A percentile compares a stretch with the other conserved stretches of the same genome.
phyloP scores from a whole-genome alignment of 441 rosid genomes.

The Hypseocharis bilobata region DNA sequence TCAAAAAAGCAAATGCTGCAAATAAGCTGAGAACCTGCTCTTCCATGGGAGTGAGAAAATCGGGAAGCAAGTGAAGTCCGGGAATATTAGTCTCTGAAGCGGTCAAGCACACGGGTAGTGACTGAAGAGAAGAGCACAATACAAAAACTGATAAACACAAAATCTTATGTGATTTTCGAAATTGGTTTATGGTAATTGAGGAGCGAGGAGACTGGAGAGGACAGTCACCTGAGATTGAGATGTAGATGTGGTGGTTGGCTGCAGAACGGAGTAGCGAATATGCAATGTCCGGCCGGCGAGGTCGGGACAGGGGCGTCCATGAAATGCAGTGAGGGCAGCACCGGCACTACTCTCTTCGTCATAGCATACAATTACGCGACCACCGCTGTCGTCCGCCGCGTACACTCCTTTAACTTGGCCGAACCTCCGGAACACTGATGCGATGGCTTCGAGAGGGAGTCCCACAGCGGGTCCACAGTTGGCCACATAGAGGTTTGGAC shows the following conservation, averaged over 20 bases:
- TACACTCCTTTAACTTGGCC: conserved; percentile 60
- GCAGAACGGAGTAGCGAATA: conserved; percentile 59
- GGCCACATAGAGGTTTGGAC: conserved; percentile 65
- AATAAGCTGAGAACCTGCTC: conserved; percentile 42
- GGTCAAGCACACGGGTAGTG: conserved; percentile 44
- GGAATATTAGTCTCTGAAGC: conserved; percentile 68
- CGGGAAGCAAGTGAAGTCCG: conserved; percentile 56
- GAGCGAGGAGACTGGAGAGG: not conserved
- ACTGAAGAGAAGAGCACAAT: too few species aligned
- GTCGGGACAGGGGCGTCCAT: conserved; percentile 45
- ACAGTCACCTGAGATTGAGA: conserved; percentile 30
- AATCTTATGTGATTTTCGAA: too few species aligned
- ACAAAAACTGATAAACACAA: too few species aligned
- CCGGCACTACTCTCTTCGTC: conserved; percentile 40
- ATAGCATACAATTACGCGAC: conserved; percentile 62
- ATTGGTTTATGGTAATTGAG: too few species aligned
- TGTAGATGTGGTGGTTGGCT: conserved; percentile 20
- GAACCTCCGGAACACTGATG: conserved; percentile 46
- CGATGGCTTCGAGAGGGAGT: conserved; percentile 43
- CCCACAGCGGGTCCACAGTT: conserved; percentile 92
- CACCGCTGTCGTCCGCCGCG: conserved; percentile 79
- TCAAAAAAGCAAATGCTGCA: not conserved
- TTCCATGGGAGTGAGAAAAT: conserved; percentile 52
- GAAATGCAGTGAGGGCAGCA: conserved; percentile 45
- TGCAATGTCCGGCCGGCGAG: conserved; percentile 63